Base-by-base conservation (phyloP, 2,329 filamentous ascomycete genomes). In the Aspergillus caelatus region DNA sequence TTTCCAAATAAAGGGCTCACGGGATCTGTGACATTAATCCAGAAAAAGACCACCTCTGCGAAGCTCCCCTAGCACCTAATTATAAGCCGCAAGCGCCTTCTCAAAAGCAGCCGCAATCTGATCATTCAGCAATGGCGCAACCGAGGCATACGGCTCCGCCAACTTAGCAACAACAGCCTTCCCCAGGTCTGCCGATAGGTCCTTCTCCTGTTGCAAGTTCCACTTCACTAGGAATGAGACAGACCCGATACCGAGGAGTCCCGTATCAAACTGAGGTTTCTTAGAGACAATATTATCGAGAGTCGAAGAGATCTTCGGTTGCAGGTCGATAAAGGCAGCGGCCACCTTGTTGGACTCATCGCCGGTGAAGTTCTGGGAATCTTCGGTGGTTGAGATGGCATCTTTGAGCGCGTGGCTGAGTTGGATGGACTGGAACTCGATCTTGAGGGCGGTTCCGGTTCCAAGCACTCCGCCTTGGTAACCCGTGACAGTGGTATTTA, bases 221-320 rank as follows among this genome's bases (percentile, higher is more conserved):
- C 36, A 52, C 62, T 64, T 68, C 8, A 71, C 69, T 6, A 71
- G 23, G 11, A 65, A 65, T 0, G 61, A 50, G 50, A 71, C n/a
- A 21, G 67, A 67, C 1, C 63, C 61, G 3, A 71, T 57, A 0
- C 67, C 68, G 30, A 71, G 34, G 46, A 70, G 26, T 2, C 67
- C 68, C 2, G 36, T 67, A 21, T 67, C 58, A n/a, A 71, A 69
- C 41, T 66, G 58, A 0, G 59, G 34, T n/a, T 69, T 69, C 58
- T 68, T 68, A 11, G 36, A 9, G 14, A 71, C 62, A 46, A 71
- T 62, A 9, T 65, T 68, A 41, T 65, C 63, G 6, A 70, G 62
- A 1, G 67, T 65, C 1, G 64, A 66, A 28, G 59, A 61, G 65
- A 71, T 67, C 28, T 65, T 60, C 1, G 69, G 69, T 57, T 69